Percentiles rank a stretch among this genome's conserved stretches.
Evolutionary conservation across 192 early-diverging fungal genomes (phyloP).

Genomic region (Lobosporangium transversale): DNA sequence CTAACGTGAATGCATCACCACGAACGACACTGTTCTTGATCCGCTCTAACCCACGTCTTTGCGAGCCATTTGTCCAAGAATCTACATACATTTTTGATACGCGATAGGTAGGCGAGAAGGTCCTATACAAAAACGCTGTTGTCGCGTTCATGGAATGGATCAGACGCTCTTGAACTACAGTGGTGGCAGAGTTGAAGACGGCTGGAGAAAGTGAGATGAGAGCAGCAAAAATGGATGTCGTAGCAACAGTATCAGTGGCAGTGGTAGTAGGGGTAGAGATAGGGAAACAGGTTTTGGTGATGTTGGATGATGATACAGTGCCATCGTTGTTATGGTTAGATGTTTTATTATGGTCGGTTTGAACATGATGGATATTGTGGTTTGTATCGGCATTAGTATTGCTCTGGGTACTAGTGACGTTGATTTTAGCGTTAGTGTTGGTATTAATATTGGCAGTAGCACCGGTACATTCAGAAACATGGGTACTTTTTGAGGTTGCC

Average conservation of each 20-base stretch:
- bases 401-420: no score
- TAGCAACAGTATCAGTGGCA: background rate
- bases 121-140: conserved; percentile 35
- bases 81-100: conserved; percentile 24
- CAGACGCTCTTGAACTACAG: conserved; percentile 1
- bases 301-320: no score
- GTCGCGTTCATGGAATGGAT: conserved; percentile 30
- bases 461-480: no score
- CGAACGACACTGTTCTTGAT: conserved; percentile 24
- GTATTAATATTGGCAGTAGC: no score
- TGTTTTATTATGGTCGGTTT: no score
- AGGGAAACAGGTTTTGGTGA: no score
- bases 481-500: no score
- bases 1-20: conserved; percentile 23
- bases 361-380: no score
- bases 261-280: no score
- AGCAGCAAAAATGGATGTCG: background rate
- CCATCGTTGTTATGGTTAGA: no score
- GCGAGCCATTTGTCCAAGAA: conserved; percentile 33
- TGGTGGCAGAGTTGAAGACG: background rate
- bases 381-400: no score
- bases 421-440: no score
- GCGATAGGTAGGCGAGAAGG: conserved; percentile 46
- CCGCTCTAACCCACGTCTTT: conserved; percentile 26
- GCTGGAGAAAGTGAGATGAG: background rate